A percentile compares a stretch with the other conserved stretches of the same genome.
Evolutionary conservation across 371 early-diverging fungal genomes (phyloP).

Genomic region (Mucor plumbeus): DNA sequence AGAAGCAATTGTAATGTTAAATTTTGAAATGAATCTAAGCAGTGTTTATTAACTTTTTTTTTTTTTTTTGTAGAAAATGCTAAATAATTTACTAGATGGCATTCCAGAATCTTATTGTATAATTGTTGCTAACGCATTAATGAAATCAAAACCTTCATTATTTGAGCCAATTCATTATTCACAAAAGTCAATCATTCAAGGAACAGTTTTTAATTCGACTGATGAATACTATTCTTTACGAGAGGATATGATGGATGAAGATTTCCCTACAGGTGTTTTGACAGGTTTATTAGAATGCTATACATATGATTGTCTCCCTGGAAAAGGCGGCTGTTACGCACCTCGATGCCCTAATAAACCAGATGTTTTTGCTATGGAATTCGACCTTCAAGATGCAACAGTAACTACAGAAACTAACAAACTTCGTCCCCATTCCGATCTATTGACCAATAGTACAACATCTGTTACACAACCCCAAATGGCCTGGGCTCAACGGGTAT

Average conservation of each 20-base stretch:
- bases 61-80: conserved; percentile 19
- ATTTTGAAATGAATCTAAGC: not conserved
- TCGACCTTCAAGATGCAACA: not conserved
- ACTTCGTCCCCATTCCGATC: conserved; percentile 10
- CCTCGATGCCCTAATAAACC: conserved; percentile 47
- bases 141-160: conserved; percentile 44
- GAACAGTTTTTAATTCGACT: conserved; percentile 43
- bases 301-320: conserved; percentile 37
- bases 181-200: conserved; percentile 47
- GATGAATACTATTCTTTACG: conserved; percentile 51
- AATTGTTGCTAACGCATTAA: conserved; percentile 41
- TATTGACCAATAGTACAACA: not conserved
- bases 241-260: conserved; percentile 39
- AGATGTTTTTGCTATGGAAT: conserved; percentile 11
- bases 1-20: conserved; percentile 49
- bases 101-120: conserved; percentile 42
- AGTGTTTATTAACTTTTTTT: not conserved
- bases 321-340: conserved; percentile 47
- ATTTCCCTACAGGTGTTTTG: conserved; percentile 39
- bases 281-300: conserved; percentile 45
- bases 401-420: not conserved
- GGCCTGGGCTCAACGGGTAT: conserved; percentile 74
- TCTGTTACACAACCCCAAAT: conserved; percentile 52
- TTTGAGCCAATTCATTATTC: conserved; percentile 51
- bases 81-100: conserved; percentile 23